Percentiles rank a stretch among this genome's conserved stretches.
phyloP scores from a whole-genome alignment of 2,329 filamentous ascomycete genomes.

The Emmonsiellopsis sp. region DNA sequence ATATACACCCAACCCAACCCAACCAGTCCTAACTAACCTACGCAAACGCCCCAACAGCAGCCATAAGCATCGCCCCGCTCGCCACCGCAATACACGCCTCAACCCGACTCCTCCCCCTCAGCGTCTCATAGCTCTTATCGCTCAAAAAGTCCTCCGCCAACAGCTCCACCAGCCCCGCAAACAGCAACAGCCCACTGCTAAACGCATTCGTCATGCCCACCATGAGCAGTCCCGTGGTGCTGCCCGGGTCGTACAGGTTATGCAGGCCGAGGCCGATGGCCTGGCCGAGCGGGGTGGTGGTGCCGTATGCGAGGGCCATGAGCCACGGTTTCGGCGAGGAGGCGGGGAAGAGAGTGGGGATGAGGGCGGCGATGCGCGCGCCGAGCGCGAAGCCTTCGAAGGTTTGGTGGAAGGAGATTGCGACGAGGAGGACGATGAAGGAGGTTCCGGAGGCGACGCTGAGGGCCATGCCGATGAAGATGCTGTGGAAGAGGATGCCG shows the following conservation, averaged over 20 bases:
- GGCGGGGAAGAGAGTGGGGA: constrained; percentile 53
- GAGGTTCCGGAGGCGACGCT: constrained; percentile 71
- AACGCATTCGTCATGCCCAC: constrained; percentile 85
- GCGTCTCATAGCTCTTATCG: constrained; percentile 52
- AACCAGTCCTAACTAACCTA: no score
- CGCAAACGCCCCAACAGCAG: constrained; percentile 58
- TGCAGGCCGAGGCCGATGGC: constrained; percentile 72
- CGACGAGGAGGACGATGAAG: constrained; percentile 69
- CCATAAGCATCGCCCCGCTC: constrained; percentile 53
- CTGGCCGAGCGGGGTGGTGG: constrained; percentile 72
- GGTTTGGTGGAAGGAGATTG: constrained; percentile 76
- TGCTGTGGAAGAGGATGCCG: constrained; percentile 73
- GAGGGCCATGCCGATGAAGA: constrained; percentile 81
- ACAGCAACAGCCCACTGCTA: constrained; percentile 68
- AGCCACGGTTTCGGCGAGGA: constrained; percentile 66
- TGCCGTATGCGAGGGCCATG: constrained; percentile 54
- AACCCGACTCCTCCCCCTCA: constrained; percentile 48
- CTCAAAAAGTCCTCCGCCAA: constrained; percentile 74
- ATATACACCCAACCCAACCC: not conserved
- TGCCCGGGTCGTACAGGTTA: constrained; percentile 69
- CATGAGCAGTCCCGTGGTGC: constrained; percentile 65
- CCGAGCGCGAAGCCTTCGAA: constrained; percentile 83
- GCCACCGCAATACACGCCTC: constrained; percentile 55
- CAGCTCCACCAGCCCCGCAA: constrained; percentile 74
- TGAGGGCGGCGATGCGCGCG: constrained; percentile 71